Evolutionary conservation across 2,329 filamentous ascomycete genomes (phyloP), one percentile per base, ranked within the genome.

Genomic region (Nigrograna mackinnonii): DNA sequence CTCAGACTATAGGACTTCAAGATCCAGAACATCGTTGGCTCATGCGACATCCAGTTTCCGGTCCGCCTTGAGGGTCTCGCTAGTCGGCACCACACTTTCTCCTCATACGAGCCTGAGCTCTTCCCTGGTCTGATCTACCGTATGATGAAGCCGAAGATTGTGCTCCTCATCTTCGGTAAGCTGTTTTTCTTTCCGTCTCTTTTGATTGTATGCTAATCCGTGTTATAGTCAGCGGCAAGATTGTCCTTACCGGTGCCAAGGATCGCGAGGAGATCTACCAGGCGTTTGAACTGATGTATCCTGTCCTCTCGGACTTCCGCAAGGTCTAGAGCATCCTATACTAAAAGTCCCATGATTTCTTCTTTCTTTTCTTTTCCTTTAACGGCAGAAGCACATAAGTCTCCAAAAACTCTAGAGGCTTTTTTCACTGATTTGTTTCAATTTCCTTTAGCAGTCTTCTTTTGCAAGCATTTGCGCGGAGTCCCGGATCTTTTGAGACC

Each of bases 81-180:
- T 13, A 94, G 87, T 57, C 90, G 91, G 74, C 94, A 99, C 81
- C 92, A 97, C 80, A 96, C 96, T 77, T 99, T 97, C 64, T 64
- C 60, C 28, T 96, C 91, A 44, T 99, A 99, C 73, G 94, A 99
- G 73, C 94, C 94, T 56, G 94, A 99, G 70, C 73, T 99, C 70
- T 99, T 97, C 82, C 94, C 94, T 64, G 94, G 94, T 83, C 85
- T 99, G 39, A 99, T 99, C 75, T 99, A 99, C 76, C 91, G 94
- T 70, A 99, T 99, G 94, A 96, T 97, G 80, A 97, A 97, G 80
- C 94, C 94, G 16, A 97, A 97, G 84, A 96, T 97, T 57, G 92
- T 97, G 40, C 84, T 97, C 19, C 78, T 97, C 66, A 96, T 99
- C 72, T 97, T 97, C 77, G 91, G n/a, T n/a, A n/a, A n/a, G n/a